Base-by-base conservation (phyloP, 2,329 filamentous ascomycete species). In the Paraphoma chrysanthemicola region DNA sequence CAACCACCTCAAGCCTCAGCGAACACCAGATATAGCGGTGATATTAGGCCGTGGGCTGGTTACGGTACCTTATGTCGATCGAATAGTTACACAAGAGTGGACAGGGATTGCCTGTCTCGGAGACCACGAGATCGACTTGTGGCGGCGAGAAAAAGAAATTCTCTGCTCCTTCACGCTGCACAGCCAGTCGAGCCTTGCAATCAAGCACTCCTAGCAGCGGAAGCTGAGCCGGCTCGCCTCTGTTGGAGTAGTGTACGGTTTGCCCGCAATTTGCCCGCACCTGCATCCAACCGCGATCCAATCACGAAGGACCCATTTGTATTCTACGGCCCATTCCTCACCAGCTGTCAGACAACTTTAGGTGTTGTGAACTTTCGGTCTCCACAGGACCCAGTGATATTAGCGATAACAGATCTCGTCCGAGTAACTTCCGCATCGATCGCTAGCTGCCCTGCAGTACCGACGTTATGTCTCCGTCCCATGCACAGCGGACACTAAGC, bases 401-500 rank as follows among this genome's bases (percentile, higher is more conserved):
- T 23, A 23, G 23, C 33, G 10, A 36, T 14, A 36, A 7, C 14
- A 36, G 33, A 36, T 36, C 33, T 23, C 5, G 14, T 36, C 33
- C n/a, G 29, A 16, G 39, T 52, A 46, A 43, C 50, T 31, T 47
- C 49, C 54, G 49, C 31, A 17, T 16, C 12, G 16, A 38, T 31
- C 31, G 47, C 54, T 54, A 48, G 46, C 23, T 12, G 33, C 23
- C 44, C 2, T 41, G 46, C 10, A 42, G 11, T 48, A 44, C 56
- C 58, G 53, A 45, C 49, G 53, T 58, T 33, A 52, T 53, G 55
- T 59, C 44, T 38, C 45, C 59, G 48, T 49, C 51, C 56, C 51
- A 67, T 64, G 62, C 65, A 61, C 51, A 51, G 59, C 63, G 56
- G 63, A 64, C 65, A 64, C 63, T 66, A 64, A 45, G 57, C 56